Conservation (phyloP, 495 filamentous ascomycete species). For the Penicillium roqueforti region DNA sequence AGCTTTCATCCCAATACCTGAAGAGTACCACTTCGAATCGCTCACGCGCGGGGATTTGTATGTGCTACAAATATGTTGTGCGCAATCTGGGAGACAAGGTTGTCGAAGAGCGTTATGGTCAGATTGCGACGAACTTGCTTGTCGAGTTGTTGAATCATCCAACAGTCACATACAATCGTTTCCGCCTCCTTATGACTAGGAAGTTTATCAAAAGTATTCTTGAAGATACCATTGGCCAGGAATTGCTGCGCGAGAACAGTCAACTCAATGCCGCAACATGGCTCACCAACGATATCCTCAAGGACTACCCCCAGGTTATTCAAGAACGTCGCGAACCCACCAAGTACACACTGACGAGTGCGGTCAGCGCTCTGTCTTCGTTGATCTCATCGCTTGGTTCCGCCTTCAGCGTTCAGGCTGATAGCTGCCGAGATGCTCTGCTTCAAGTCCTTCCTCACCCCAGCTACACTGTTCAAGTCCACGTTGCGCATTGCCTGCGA, state of each 20-base stretch:
- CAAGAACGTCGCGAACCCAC: constrained; percentile 88
- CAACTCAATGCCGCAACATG: constrained; percentile 76
- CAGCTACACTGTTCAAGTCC: constrained; percentile 91
- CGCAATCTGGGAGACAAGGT: constrained; percentile 67
- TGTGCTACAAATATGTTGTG: constrained; percentile 81
- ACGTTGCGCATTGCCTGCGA: constrained; percentile 79
- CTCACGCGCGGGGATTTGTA: constrained; percentile 74
- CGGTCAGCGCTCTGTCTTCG: constrained; percentile 74
- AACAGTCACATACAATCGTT: constrained; percentile 77
- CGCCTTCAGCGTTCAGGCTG: constrained; percentile 69
- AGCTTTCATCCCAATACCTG: constrained; percentile 77
- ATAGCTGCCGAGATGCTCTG: constrained; percentile 78
- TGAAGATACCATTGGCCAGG: constrained; percentile 75
- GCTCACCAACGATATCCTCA: constrained; percentile 82
- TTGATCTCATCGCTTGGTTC: constrained; percentile 78
- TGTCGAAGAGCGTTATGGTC: constrained; percentile 73
- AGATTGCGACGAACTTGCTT: constrained; percentile 76
- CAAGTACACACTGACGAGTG: constrained; percentile 77
- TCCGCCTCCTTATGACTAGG: constrained; percentile 78
- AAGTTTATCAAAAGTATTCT: constrained; percentile 81
- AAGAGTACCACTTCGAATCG: constrained; percentile 76
- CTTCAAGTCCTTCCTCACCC: constrained; percentile 91
- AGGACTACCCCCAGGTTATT: constrained; percentile 89
- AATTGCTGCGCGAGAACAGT: constrained; percentile 82
- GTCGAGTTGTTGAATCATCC: constrained; percentile 73